Evolutionary conservation across 352 stramenopile genomes (phyloP).

Genomic region (Phytophthora lateralis): DNA sequence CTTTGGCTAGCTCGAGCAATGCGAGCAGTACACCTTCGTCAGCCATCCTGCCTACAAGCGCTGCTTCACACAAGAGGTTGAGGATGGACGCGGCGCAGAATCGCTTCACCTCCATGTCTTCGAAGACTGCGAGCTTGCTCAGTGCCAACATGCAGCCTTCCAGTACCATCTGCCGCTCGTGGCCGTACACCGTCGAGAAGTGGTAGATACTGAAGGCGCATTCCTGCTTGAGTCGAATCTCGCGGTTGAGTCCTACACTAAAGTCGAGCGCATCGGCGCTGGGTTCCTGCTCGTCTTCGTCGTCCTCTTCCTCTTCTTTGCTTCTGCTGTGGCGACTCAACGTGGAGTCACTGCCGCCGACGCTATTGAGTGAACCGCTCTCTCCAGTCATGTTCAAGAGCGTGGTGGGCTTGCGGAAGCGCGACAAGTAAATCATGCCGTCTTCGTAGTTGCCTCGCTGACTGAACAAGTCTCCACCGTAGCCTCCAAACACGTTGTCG

Average conservation of each 20-base stretch:
- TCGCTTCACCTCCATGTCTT: slow-evolving; percentile 82
- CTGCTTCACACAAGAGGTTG: slow-evolving; percentile 69
- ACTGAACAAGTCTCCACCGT: slow-evolving; percentile 82
- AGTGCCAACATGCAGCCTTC: slow-evolving; percentile 81
- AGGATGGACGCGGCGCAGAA: slow-evolving; percentile 84
- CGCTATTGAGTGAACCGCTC: slow-evolving; percentile 30
- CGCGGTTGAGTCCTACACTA: slow-evolving; percentile 39
- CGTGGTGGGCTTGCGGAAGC: slow-evolving; percentile 67
- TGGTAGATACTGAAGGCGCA: slow-evolving; percentile 86
- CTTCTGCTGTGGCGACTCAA: slow-evolving; percentile 49
- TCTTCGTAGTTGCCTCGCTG: slow-evolving; percentile 86
- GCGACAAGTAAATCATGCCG: slow-evolving; percentile 89
- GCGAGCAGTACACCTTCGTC: slow-evolving; percentile 77
- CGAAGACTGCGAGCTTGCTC: slow-evolving; percentile 74
- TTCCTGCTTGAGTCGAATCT: slow-evolving; percentile 80
- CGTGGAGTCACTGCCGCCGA: slow-evolving; percentile 16
- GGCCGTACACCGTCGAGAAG: slow-evolving; percentile 65
- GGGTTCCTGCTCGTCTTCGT: slow-evolving; percentile 55
- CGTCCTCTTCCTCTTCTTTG: slow-evolving; percentile 46
- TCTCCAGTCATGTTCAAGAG: slow-evolving; percentile 26
- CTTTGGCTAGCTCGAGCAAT: slow-evolving; percentile 79
- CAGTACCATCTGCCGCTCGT: slow-evolving; percentile 77
- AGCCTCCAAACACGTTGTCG: slow-evolving; percentile 65
- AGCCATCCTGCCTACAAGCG: slow-evolving; percentile 58
- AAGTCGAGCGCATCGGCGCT: slow-evolving; percentile 47